These are phyloP conservation scores for Plectranthus barbatus DNA, from an alignment of 257 asterid genomes.

Conservation along the genomic window DNA sequence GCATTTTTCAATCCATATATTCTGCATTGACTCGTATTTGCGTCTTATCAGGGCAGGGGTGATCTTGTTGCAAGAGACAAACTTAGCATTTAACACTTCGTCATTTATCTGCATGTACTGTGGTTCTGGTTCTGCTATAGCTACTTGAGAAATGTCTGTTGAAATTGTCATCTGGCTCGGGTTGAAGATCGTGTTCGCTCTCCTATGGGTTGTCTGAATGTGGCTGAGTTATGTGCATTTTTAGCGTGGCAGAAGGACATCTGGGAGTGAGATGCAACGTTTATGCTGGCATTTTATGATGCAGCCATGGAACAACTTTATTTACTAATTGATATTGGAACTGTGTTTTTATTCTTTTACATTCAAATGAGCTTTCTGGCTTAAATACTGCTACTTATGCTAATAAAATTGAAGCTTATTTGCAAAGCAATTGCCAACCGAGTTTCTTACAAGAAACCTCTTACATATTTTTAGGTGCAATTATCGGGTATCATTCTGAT, in stretches of 20 bases:
- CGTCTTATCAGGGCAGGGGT: not conserved
- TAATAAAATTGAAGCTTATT: not conserved
- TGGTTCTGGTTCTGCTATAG: not conserved
- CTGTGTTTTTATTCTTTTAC: not conserved
- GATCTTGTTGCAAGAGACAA: not conserved
- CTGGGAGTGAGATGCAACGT: too few species aligned
- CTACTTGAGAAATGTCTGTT: slow-evolving; percentile 5
- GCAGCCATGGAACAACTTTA: not conserved
- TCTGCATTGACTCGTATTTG: not conserved
- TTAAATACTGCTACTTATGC: not conserved
- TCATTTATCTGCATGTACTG: not conserved
- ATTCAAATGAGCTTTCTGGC: not conserved
- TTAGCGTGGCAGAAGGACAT: too few species aligned
- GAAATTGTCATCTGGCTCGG: not conserved
- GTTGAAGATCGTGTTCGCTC: not conserved
- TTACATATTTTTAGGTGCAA: not conserved
- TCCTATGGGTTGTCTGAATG: not conserved
- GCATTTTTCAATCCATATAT: not conserved
- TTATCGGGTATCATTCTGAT: not conserved
- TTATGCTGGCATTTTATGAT: slow-evolving; percentile 1
- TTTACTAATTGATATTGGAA: not conserved
- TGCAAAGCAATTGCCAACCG: not conserved
- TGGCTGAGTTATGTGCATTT: too few species aligned
- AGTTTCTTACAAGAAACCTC: not conserved
- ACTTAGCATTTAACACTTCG: not conserved